Evolutionary conservation across 2,329 filamentous ascomycete genomes (phyloP), one percentile per base, ranked within the genome.

Genomic region (Colletotrichum graminicola): DNA sequence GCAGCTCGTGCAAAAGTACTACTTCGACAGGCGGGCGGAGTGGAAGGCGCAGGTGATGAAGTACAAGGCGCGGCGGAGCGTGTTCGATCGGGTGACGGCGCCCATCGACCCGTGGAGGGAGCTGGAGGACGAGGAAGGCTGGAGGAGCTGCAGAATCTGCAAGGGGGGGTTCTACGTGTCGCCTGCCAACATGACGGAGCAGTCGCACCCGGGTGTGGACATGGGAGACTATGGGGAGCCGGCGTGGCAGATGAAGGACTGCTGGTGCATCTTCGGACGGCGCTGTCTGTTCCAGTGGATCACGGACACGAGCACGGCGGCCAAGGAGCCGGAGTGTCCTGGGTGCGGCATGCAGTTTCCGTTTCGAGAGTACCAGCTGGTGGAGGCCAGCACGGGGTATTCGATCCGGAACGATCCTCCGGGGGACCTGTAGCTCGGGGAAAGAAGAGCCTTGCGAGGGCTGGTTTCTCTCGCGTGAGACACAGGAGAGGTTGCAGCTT

Each of bases 251-350:
- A 56, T 72, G 54, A 47, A 56, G 21, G 16, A 21, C 5, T 72
- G 70, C 56, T n/a, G 55, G 5, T 67, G 68, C 21, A 11, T 56
- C 3, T 49, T 72, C n/a, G 70, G 70, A 14, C 52, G 61, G 41
- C 39, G 61, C 16, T 72, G 70, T 21, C 18, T 72, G 61, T 72
- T 72, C 23, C 43, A 52, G 29, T 66, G 55, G 68, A 45, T 71
- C 45, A 36, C 65, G 29, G 57, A 60, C 34, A 52, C 49, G 29
- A 36, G 39, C 1, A 16, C 36, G 18, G 12, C 43, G 11, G 43
- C 18, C 4, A 43, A 32, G 14, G 56, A 47, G 16, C 39, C 54
- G 1, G 2, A 26, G 32, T 71, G 68, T 47, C 68, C 65, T 16
- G 18, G 29, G 2, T 71, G 68, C 54, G 43, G 47, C 6, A 18